Base-by-base conservation (phyloP, 106 monocot genomes). In the Ottelia alismoides region DNA sequence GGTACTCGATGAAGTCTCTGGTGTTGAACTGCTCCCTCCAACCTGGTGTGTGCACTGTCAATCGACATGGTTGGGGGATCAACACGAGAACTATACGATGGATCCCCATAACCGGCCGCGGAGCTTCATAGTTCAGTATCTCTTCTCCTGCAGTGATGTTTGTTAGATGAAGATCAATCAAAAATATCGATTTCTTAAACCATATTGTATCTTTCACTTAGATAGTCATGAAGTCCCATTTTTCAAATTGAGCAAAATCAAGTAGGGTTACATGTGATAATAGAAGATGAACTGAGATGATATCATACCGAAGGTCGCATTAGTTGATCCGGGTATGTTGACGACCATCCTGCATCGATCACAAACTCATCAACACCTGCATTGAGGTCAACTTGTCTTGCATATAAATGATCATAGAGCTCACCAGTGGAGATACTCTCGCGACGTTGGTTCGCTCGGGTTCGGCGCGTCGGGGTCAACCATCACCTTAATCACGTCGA, bases 391-490 rank as follows among this genome's bases (percentile, higher is more conserved):
- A n/a, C n/a, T n/a, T n/a, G n/a, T n/a, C n/a, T n/a, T n/a, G n/a
- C n/a, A n/a, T n/a, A n/a, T n/a, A n/a, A n/a, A n/a, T n/a, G n/a
- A n/a, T n/a, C n/a, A n/a, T n/a, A n/a, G n/a, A n/a, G n/a, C n/a
- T 45, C 20, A 60, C 59, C 59, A 60, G 59, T 60, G 59, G 26
- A 60, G 28, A 28, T 60, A 60, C 27, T 60, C 59, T n/a, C 59
- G 45, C 0, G 59, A 60, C 2, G 59, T 60, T 1, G 59, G 59
- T 9, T 60, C 47, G 5, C 59, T 60, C 0, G 59, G 59, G 11
- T 27, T 60, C 0, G 59, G 59, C 21, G 59, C 45, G 46, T 60
- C 45, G 1, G 59, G 59, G 31, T 60, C 59, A 26, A 60, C 59
- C 59, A 60, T 60, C 9, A 57, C 57, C 57, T 57, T n/a, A n/a